A percentile compares a stretch with the other conserved stretches of the same genome.
Evolutionary conservation across 1,284 basidiomycete species (phyloP).

Genomic region (Salmacisia buchloeana): DNA sequence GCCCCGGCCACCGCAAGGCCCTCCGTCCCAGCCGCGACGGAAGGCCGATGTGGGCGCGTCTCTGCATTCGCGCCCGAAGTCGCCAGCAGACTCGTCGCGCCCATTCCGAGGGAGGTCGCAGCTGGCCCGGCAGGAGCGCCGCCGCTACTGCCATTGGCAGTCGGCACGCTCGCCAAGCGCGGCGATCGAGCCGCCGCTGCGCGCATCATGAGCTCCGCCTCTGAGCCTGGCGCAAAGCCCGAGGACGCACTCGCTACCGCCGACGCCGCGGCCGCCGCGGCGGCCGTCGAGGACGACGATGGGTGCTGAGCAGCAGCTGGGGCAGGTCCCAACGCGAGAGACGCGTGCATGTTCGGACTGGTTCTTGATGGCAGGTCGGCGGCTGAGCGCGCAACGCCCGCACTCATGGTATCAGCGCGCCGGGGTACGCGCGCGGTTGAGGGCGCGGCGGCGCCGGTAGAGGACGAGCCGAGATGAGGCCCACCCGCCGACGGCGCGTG

Average conservation of each 20-base stretch:
- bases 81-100: no score
- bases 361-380: no score
- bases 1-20: neutral
- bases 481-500: conserved; percentile 15
- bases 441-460: conserved; percentile 12
- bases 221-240: neutral
- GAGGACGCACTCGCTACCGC: no score
- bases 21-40: conserved; percentile 9
- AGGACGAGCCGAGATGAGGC: conserved; percentile 16
- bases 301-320: no score
- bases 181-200: conserved; percentile 1
- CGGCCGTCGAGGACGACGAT: no score
- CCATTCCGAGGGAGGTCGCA: no score
- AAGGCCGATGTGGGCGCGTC: conserved; percentile 13
- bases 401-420: conserved; percentile 17
- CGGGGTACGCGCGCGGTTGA: conserved; percentile 17
- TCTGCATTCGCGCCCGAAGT: no score
- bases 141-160: no score
- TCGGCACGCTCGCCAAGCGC: neutral
- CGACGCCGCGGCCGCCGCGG: conserved; percentile 2
- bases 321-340: no score
- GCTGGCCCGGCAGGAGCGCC: no score
- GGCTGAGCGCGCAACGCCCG: no score
- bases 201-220: neutral
- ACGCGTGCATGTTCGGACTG: no score